Evolutionary conservation across 2,329 filamentous ascomycete genomes (phyloP).

Genomic region (Parastagonospora nodorum): DNA sequence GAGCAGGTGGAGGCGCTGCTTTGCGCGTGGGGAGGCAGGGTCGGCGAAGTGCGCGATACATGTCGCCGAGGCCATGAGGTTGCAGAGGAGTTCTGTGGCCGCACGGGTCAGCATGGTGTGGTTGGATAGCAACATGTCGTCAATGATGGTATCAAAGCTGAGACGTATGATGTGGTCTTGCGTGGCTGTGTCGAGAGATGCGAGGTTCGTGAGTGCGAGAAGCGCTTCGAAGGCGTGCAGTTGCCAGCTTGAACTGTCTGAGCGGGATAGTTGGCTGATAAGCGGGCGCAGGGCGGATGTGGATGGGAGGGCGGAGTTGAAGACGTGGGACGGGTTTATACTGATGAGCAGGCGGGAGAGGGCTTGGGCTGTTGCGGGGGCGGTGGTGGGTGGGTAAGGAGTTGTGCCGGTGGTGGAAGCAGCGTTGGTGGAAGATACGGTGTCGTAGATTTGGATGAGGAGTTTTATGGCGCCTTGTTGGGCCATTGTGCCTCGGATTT

Average conservation of each 20-base stretch:
- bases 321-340: conserved; percentile 82
- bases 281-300: conserved; percentile 84
- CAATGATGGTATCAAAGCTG: conserved; percentile 72
- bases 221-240: conserved; percentile 89
- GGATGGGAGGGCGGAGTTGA: conserved; percentile 74
- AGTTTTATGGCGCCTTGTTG: conserved; percentile 94
- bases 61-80: conserved; percentile 74
- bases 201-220: conserved; percentile 91
- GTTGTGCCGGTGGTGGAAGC: conserved; percentile 48
- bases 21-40: conserved; percentile 64
- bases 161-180: conserved; percentile 72
- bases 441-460: conserved; percentile 71
- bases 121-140: conserved; percentile 79
- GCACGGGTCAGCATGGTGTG: conserved; percentile 81
- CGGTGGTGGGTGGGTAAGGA: conserved; percentile 29
- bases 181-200: conserved; percentile 70
- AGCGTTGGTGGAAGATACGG: conserved; percentile 54
- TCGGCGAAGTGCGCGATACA: conserved; percentile 73
- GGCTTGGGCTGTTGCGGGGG: conserved; percentile 73
- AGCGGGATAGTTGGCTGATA: conserved; percentile 71
- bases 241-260: conserved; percentile 65
- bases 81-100: conserved; percentile 87
- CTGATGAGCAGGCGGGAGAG: conserved; percentile 86
- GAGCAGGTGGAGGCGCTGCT: conserved; percentile 78
- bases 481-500: conserved; percentile 76